These are phyloP conservation scores for Penicillium desertorum DNA, from an alignment of 495 filamentous ascomycete species.

Conservation along the genomic window DNA sequence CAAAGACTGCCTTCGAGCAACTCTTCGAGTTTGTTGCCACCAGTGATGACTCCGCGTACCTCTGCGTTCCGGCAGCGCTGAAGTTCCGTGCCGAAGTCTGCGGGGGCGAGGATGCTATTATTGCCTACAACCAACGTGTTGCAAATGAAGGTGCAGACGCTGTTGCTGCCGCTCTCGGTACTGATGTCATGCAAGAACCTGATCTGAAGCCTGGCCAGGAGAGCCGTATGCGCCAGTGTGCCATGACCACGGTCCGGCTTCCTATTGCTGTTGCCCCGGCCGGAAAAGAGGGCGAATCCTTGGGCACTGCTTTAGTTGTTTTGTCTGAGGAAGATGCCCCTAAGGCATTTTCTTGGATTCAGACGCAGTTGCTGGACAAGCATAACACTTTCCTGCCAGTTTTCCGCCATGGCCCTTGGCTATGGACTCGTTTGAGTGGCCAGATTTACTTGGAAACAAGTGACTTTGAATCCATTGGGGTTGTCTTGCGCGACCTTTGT, in stretches of 20 bases:
- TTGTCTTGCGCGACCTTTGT: constrained; percentile 60
- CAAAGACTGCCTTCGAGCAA: constrained; percentile 58
- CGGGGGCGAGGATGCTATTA: constrained; percentile 72
- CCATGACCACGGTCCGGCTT: constrained; percentile 70
- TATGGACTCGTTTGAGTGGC: constrained; percentile 73
- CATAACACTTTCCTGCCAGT: constrained; percentile 70
- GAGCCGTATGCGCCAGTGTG: constrained; percentile 49
- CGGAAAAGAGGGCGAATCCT: background rate
- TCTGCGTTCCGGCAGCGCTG: constrained; percentile 69
- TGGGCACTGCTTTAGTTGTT: constrained; percentile 19
- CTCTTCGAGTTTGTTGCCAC: constrained; percentile 81
- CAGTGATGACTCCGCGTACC: constrained; percentile 65
- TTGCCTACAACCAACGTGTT: constrained; percentile 55
- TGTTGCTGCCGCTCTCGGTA: constrained; percentile 63
- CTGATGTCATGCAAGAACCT: constrained; percentile 59
- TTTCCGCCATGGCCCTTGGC: constrained; percentile 54
- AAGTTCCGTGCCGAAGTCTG: constrained; percentile 64
- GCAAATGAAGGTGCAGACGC: constrained; percentile 58
- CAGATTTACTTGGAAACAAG: constrained; percentile 75
- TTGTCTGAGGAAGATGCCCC: constrained; percentile 36
- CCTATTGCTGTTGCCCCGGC: constrained; percentile 52
- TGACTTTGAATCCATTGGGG: constrained; percentile 74
- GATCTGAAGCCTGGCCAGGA: constrained; percentile 48
- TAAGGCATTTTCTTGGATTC: constrained; percentile 56
- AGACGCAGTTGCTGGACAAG: constrained; percentile 52